Evolutionary conservation across 148 eudicot genomes (phyloP).

Genomic region (Rhododendron mucronatum): DNA sequence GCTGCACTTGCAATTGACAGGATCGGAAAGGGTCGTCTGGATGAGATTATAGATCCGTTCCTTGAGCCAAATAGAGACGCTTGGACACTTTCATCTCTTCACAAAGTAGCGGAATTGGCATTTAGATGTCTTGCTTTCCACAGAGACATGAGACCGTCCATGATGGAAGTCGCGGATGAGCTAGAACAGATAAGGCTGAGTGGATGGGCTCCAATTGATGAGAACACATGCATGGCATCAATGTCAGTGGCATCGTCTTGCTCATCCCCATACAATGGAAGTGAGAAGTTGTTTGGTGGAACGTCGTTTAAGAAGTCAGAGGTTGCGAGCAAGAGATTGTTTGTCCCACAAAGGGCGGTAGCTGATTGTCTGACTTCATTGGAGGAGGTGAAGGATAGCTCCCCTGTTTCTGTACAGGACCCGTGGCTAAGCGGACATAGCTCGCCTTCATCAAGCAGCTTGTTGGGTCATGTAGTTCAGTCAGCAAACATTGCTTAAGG

Average conservation of each 20-base stretch:
- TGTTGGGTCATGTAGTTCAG: slow-evolving; percentile 55
- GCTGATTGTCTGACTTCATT: slow-evolving; percentile 35
- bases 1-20: slow-evolving; percentile 41
- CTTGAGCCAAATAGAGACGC: slow-evolving; percentile 34
- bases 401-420: slow-evolving; percentile 90
- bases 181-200: slow-evolving; percentile 27
- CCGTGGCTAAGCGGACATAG: slow-evolving; percentile 84
- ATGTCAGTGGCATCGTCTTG: slow-evolving; percentile 60
- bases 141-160: slow-evolving; percentile 50
- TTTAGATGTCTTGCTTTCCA: slow-evolving; percentile 56
- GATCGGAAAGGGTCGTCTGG: slow-evolving; percentile 36
- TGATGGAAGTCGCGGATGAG: slow-evolving; percentile 46
- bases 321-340: slow-evolving; percentile 48
- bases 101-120: slow-evolving; percentile 48
- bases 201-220: slow-evolving; percentile 12
- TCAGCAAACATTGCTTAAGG: slow-evolving; percentile 8
- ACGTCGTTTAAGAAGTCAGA: slow-evolving; percentile 24
- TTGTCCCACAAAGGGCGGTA: slow-evolving; percentile 34
- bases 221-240: slow-evolving; percentile 42
- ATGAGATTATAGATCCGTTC: slow-evolving; percentile 43
- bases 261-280: slow-evolving; percentile 58
- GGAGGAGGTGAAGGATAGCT: slow-evolving; percentile 55
- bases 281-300: slow-evolving; percentile 51
- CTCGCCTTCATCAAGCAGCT: slow-evolving; percentile 84
- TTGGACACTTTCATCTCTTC: slow-evolving; percentile 28